A percentile compares a stretch with the other conserved stretches of the same genome.
Evolutionary conservation across 164 flowering plant species (phyloP).

Genomic region (Santalum album): DNA sequence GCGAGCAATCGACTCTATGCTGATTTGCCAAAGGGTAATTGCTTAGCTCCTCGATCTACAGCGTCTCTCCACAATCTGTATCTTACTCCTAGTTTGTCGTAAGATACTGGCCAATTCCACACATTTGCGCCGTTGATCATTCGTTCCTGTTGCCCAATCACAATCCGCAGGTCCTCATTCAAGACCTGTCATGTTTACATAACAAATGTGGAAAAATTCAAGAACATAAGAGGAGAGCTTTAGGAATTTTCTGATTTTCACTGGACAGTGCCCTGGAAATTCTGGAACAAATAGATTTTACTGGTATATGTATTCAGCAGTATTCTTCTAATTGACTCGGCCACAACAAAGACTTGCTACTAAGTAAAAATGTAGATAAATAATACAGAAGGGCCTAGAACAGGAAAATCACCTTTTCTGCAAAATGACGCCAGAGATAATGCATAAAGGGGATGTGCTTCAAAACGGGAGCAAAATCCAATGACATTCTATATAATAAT

Average conservation of each 20-base stretch:
- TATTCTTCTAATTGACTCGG: too few relatives aligned
- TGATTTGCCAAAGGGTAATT: constrained; percentile 51
- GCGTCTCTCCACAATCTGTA: constrained; percentile 95
- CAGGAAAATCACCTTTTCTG: constrained; percentile 62
- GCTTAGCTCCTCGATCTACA: constrained; percentile 57
- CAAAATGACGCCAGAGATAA: constrained; percentile 82
- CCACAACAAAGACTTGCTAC: too few relatives aligned
- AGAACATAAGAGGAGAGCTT: too few relatives aligned
- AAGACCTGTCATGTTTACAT: constrained; percentile 43
- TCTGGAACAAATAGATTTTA: too few relatives aligned
- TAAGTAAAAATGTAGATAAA: too few relatives aligned
- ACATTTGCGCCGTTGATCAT: constrained; percentile 84
- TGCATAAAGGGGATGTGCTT: constrained; percentile 83
- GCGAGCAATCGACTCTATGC: not conserved
- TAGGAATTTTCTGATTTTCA: too few relatives aligned
- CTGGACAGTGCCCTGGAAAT: too few relatives aligned
- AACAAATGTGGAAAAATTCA: not conserved
- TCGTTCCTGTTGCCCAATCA: constrained; percentile 88
- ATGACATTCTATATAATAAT: constrained; percentile 87
- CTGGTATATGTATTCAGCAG: too few relatives aligned
- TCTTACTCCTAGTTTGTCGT: constrained; percentile 92
- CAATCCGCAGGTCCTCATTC: constrained; percentile 88
- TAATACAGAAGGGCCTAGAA: too few relatives aligned
- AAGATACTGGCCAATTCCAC: constrained; percentile 86
- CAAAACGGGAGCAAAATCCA: constrained; percentile 85